These are phyloP conservation scores for Aplosporella prunicola DNA, from an alignment of 2,329 filamentous ascomycete species.

Conservation along the genomic window DNA sequence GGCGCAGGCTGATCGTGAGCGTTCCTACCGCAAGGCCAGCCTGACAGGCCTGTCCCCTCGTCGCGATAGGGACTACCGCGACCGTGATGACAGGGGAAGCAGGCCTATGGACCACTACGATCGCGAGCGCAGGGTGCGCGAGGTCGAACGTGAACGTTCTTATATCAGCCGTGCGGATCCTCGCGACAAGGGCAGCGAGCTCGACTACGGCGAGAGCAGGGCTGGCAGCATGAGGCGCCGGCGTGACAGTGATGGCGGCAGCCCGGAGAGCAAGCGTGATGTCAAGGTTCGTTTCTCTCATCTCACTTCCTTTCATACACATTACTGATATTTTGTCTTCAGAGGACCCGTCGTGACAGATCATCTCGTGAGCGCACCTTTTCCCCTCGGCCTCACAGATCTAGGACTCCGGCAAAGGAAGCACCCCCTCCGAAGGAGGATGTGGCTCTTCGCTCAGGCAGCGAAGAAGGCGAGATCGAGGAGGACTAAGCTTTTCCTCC, in stretches of 20 bases:
- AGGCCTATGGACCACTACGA: slow-evolving; percentile 57
- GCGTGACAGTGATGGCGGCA: slow-evolving; percentile 63
- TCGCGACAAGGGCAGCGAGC: slow-evolving; percentile 69
- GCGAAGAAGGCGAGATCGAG: slow-evolving; percentile 97
- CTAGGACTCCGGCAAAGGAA: slow-evolving; percentile 43
- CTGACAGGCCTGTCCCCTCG: slow-evolving; percentile 52
- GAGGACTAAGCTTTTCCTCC: slow-evolving; percentile 53
- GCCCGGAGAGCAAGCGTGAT: slow-evolving; percentile 29
- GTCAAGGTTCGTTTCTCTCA: slow-evolving; percentile 29
- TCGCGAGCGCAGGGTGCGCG: slow-evolving; percentile 75
- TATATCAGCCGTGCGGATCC: slow-evolving; percentile 77
- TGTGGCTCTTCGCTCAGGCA: slow-evolving; percentile 66
- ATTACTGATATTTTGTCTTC: slow-evolving; percentile 13
- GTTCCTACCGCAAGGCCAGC: slow-evolving; percentile 77
- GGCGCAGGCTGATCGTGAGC: slow-evolving; percentile 86
- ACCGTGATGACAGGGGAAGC: slow-evolving; percentile 33
- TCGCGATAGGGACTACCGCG: slow-evolving; percentile 30
- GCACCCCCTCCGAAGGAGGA: slow-evolving; percentile 40
- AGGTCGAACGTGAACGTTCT: slow-evolving; percentile 79
- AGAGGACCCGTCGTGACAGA: slow-evolving; percentile 19
- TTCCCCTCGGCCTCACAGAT: slow-evolving; percentile 43
- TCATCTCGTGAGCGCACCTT: slow-evolving; percentile 51
- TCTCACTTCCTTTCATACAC: neutral
- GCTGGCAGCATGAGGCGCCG: slow-evolving; percentile 57
- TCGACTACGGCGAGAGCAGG: slow-evolving; percentile 73